phyloP scores from a whole-genome alignment of 371 early-diverging fungal species.

The Dinochytrium kinnereticum region DNA sequence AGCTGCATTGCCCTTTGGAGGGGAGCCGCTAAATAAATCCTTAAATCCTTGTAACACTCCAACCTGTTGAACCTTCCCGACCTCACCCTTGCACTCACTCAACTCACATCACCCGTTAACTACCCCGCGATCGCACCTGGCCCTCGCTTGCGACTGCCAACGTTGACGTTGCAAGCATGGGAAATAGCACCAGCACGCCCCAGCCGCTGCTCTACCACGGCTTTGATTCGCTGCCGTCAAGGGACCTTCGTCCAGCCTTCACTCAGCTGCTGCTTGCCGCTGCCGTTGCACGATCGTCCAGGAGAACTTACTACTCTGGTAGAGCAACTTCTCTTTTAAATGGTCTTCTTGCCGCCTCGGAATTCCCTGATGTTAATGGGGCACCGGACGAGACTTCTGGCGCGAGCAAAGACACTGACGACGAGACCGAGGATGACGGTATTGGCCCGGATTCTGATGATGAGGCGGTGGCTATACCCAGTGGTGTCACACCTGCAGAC shows the following conservation, averaged over 20 bases:
- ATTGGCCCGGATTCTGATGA: conserved; percentile 13
- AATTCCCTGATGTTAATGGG: neutral
- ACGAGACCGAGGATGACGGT: neutral
- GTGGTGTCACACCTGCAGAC: conserved; percentile 4
- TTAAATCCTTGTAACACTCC: neutral
- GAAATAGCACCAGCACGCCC: conserved; percentile 4
- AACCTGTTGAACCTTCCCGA: neutral
- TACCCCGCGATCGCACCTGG: neutral
- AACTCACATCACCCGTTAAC: neutral
- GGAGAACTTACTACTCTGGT: conserved; percentile 14
- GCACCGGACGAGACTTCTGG: neutral
- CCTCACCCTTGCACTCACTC: neutral
- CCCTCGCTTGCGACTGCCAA: neutral
- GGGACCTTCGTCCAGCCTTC: conserved; percentile 27
- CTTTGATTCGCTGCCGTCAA: conserved; percentile 23
- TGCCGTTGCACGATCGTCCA: conserved; percentile 15
- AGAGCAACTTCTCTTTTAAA: conserved; percentile 12
- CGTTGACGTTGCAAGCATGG: conserved; percentile 7
- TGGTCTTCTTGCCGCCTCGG: conserved; percentile 10
- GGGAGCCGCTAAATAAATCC: too few species aligned
- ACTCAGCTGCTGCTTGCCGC: conserved; percentile 25
- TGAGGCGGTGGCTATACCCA: conserved; percentile 16
- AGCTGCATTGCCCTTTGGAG: too few species aligned
- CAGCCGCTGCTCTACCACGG: conserved; percentile 20
- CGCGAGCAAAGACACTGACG: neutral